Percentiles rank a stretch among this genome's conserved stretches.
These are phyloP conservation scores for Pichia cephalocereana DNA, from an alignment of 805 yeast species.

Conservation along the genomic window DNA sequence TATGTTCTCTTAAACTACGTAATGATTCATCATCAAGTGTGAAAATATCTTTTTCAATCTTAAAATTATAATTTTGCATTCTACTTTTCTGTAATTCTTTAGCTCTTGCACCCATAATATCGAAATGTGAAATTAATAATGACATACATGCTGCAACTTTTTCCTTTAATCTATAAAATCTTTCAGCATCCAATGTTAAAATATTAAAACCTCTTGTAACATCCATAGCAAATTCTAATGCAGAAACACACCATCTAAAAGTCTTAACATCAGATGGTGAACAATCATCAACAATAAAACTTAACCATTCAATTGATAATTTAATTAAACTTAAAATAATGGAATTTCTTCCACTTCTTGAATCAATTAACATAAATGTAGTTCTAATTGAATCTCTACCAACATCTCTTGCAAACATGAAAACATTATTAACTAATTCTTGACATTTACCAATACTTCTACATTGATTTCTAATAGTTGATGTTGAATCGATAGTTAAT, in stretches of 20 bases:
- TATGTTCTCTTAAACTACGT: slow-evolving; percentile 53
- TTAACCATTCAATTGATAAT: slow-evolving; percentile 82
- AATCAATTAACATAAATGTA: slow-evolving; percentile 37
- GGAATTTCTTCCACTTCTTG: slow-evolving; percentile 45
- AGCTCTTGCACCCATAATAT: slow-evolving; percentile 96
- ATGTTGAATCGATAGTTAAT: slow-evolving; percentile 53
- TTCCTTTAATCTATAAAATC: slow-evolving; percentile 59
- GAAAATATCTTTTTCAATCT: slow-evolving; percentile 40
- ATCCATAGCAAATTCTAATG: slow-evolving; percentile 92
- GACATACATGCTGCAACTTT: slow-evolving; percentile 95
- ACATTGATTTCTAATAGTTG: slow-evolving; percentile 43
- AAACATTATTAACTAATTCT: slow-evolving; percentile 66
- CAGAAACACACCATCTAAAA: slow-evolving; percentile 92
- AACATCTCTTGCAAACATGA: slow-evolving; percentile 71
- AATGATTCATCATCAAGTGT: slow-evolving; percentile 45
- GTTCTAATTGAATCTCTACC: slow-evolving; percentile 62
- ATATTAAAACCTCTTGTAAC: slow-evolving; percentile 88
- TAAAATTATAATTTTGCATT: slow-evolving; percentile 44
- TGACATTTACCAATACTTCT: slow-evolving; percentile 55
- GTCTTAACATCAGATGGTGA: slow-evolving; percentile 85
- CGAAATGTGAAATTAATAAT: slow-evolving; percentile 86
- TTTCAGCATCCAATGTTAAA: slow-evolving; percentile 66
- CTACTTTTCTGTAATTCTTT: slow-evolving; percentile 54
- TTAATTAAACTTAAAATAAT: slow-evolving; percentile 65
- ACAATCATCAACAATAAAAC: slow-evolving; percentile 90